phyloP scores from a whole-genome alignment of 1,284 basidiomycete species.

The Ceratobasidium sp. region DNA sequence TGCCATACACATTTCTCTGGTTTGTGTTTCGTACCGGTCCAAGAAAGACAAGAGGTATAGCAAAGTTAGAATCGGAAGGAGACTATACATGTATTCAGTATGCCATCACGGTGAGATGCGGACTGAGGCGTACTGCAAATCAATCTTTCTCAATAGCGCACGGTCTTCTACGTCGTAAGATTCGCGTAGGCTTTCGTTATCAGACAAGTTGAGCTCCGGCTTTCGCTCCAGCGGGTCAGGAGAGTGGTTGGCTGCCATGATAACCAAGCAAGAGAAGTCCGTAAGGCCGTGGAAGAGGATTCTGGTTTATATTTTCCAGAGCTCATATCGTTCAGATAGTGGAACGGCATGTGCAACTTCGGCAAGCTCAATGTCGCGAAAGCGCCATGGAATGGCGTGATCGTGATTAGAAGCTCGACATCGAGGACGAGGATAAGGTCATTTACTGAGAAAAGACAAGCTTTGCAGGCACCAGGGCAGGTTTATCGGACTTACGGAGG shows the following conservation, averaged over 20 bases:
- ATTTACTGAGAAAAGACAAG: not conserved
- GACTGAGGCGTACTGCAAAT: conserved; percentile 51
- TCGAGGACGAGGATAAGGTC: not conserved
- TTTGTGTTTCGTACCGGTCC: conserved; percentile 64
- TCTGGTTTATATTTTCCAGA: not conserved
- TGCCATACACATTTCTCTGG: not conserved
- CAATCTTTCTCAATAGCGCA: conserved; percentile 63
- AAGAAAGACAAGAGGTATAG: conserved; percentile 77
- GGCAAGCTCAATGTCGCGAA: conserved; percentile 19
- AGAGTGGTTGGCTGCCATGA: conserved; percentile 10
- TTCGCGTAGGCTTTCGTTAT: not conserved
- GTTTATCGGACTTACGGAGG: not conserved
- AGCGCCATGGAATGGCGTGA: conserved; percentile 23
- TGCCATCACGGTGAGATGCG: not conserved
- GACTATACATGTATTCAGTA: conserved; percentile 51
- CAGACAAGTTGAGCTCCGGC: not conserved
- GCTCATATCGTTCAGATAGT: not conserved
- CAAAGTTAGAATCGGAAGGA: conserved; percentile 69
- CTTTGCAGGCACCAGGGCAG: conserved; percentile 11
- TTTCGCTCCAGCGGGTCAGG: conserved; percentile 20
- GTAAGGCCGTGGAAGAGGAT: not conserved
- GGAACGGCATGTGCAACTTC: conserved; percentile 7
- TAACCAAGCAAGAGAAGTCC: not conserved
- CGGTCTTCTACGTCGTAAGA: conserved; percentile 58
- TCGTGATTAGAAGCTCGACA: conserved; percentile 28